These are phyloP conservation scores for Schizosaccharomyces octosporus DNA, from an alignment of 805 yeast species.

Conservation along the genomic window DNA sequence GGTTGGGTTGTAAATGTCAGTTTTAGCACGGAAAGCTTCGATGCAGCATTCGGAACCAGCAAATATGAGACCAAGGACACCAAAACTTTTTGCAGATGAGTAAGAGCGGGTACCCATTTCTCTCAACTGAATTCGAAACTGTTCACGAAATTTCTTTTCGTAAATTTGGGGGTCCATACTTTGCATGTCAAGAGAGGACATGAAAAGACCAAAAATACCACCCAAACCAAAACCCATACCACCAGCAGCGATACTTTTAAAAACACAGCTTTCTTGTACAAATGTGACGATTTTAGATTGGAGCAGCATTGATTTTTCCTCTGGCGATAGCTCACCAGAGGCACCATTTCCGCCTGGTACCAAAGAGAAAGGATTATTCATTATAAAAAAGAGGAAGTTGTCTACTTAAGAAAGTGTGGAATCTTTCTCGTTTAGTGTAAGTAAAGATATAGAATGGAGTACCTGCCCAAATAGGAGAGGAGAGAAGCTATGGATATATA, in stretches of 20 bases:
- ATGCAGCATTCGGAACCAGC: slow-evolving; percentile 81
- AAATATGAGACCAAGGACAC: slow-evolving; percentile 72
- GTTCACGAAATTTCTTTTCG: slow-evolving; percentile 54
- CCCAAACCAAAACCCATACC: slow-evolving; percentile 86
- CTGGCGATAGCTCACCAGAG: background rate
- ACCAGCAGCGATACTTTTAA: slow-evolving; percentile 70
- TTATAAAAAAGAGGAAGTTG: too few relatives aligned
- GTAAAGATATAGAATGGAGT: too few relatives aligned
- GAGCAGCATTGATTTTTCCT: background rate
- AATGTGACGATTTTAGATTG: background rate
- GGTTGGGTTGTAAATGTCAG: slow-evolving; percentile 76
- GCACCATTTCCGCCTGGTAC: background rate
- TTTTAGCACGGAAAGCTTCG: slow-evolving; percentile 63
- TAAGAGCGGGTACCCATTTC: slow-evolving; percentile 85
- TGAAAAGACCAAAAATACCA: slow-evolving; percentile 81
- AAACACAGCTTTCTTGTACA: slow-evolving; percentile 34
- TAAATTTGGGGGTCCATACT: background rate
- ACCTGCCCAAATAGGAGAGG: too few relatives aligned
- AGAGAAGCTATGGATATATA: too few relatives aligned
- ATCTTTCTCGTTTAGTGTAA: too few relatives aligned
- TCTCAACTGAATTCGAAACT: slow-evolving; percentile 65
- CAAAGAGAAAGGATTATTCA: too few relatives aligned
- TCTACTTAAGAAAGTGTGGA: too few relatives aligned
- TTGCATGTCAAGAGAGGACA: slow-evolving; percentile 17
- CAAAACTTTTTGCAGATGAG: slow-evolving; percentile 79